phyloP scores from a whole-genome alignment of 768 basidiomycete species.

The Sistotremastrum niveocremeum region DNA sequence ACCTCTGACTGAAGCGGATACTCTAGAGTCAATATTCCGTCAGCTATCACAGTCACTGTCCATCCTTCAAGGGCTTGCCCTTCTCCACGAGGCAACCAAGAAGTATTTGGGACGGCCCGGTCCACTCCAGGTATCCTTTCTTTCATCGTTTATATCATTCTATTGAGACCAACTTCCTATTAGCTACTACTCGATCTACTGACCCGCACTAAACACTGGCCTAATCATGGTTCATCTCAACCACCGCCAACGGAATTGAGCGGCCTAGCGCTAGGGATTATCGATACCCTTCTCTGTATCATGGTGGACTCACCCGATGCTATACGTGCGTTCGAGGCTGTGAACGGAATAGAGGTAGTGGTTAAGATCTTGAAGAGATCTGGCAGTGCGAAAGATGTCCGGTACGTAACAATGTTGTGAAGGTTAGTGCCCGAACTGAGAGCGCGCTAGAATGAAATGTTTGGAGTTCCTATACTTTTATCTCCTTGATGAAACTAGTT shows the following conservation, averaged over 20 bases:
- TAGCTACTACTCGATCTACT: slow-evolving; percentile 66
- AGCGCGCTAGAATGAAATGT: slow-evolving; percentile 71
- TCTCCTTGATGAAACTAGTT: slow-evolving; percentile 63
- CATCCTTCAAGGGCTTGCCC: slow-evolving; percentile 61
- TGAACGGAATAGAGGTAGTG: slow-evolving; percentile 63
- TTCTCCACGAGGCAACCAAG: slow-evolving; percentile 61
- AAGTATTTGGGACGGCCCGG: slow-evolving; percentile 51
- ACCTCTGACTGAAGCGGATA: no score
- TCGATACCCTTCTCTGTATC: slow-evolving; percentile 78
- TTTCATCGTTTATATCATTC: not conserved
- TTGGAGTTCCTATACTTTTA: slow-evolving; percentile 94
- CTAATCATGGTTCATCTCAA: slow-evolving; percentile 20
- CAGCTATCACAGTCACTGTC: slow-evolving; percentile 49
- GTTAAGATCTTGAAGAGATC: slow-evolving; percentile 83
- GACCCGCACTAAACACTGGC: slow-evolving; percentile 51
- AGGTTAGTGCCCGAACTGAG: not conserved
- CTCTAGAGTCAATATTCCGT: no score
- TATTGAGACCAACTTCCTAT: not conserved
- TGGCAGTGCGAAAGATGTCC: slow-evolving; percentile 73
- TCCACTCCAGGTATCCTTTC: slow-evolving; percentile 45
- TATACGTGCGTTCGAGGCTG: slow-evolving; percentile 65
- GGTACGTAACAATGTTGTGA: slow-evolving; percentile 33
- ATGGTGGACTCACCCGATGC: slow-evolving; percentile 76
- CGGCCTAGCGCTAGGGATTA: slow-evolving; percentile 54
- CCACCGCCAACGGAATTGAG: slow-evolving; percentile 13